Evolutionary conservation across 2,329 filamentous ascomycete genomes (phyloP), one percentile per base, ranked within the genome.

Genomic region (Coniochaeta sp.): DNA sequence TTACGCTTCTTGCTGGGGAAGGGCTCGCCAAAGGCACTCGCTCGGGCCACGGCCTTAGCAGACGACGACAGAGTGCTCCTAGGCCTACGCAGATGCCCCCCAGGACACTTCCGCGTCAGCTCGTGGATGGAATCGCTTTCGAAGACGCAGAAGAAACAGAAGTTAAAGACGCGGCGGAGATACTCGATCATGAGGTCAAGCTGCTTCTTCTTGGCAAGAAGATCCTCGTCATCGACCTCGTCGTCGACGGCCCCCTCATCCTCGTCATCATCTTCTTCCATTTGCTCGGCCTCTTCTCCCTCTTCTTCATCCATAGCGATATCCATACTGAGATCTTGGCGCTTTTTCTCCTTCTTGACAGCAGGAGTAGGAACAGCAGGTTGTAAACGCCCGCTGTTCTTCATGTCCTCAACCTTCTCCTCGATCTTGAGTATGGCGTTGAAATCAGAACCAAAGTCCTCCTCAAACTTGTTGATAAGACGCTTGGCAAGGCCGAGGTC

Each of bases 141-240:
- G 67, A 99, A 98, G 5, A 99, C 96, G 73, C 95, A 99, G 79
- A 98, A 99, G 80, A 99, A 97, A 79, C 95, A 99, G 77, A 99
- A 98, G 76, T 95, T 97, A 81, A 96, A 96, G 58, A 99, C 95
- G 17, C 95, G 88, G 58, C 95, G 91, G 62, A 99, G 82, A 72
- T 99, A 99, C 76, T 99, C 95, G 58, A 98, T 95, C 73, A 96
- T 82, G 38, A 99, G 81, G 75, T 99, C 95, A 57, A 99, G 85
- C 70, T 95, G 93, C 80, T 99, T 98, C 83, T 98, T 98, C 81
- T 96, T 95, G 44, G 88, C 83, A 59, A 97, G 74, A 42, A 97
- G 79, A 44, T 97, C 91, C 70, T 96, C 91, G 68, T 96, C 91
- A 66, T 99, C 93, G 36, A 88, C 82, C 63, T 97, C 93, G 58